Base-by-base conservation (phyloP, 257 asterid genomes). In the Ilex aquifolium region DNA sequence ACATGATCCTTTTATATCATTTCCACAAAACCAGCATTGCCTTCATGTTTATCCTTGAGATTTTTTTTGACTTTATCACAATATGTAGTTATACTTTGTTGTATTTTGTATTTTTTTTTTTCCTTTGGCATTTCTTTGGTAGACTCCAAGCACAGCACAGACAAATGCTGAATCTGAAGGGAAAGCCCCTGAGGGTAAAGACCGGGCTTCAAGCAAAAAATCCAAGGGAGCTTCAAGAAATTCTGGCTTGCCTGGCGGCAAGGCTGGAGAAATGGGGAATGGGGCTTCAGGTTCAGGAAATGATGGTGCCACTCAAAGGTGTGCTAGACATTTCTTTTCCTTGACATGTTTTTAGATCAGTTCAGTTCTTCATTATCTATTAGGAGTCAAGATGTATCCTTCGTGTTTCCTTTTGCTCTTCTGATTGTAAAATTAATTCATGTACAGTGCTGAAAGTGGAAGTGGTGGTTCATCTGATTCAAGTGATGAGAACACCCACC, bases 291-390 rank as follows among this genome's bases (percentile, higher is more conserved):
- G 87, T 61, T 89, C 98, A 44, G 97, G 97, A 74, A 82, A 89
- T 50, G 97, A 92, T 74, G 86, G 77, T 65, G 95, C 81, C 60
- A 87, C 95, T 36, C 95, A 79, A 75, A 92, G 96, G 98, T 88
- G 73, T 54, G 61, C 56, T 74, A 54, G 9, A 13, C 48, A 57
- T 40, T 49, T 40, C 68, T 56, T 44, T 31, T 61, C 29, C 55
- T 72, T 63, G 21, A 63, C 42, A 62, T 65, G 16, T 59, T 65
- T 31, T 29, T 30, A n/a, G 31, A 16, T 15, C 7, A 31, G 31
- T 31, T 39, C 17, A 0, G 27, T 21, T 21, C 27, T 21, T 21
- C 5, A 36, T 36, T 36, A 4, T 14, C 15, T 14, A 7, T 53
- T 53, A 7, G 5, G 5, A 15, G 15, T 6, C 30, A 2, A 15